A percentile compares a stretch with the other conserved stretches of the same genome.
phyloP scores from a whole-genome alignment of 352 stramenopile species.

The Halophytophthora polymorphica region DNA sequence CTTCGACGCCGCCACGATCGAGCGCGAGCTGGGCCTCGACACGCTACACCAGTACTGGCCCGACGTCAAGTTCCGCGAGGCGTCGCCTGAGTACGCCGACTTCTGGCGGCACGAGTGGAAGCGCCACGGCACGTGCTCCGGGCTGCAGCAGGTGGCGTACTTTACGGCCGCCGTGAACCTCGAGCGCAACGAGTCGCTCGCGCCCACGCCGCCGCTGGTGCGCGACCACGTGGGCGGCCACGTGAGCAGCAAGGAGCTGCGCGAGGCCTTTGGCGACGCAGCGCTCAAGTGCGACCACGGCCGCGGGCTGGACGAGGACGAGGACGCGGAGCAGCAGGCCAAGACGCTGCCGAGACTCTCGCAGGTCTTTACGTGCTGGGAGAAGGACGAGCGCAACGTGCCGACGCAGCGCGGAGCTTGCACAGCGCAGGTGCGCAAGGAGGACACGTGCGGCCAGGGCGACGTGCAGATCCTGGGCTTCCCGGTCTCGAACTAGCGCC shows the following conservation, averaged over 20 bases:
- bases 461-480: slow-evolving; percentile 63
- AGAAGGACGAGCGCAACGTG: slow-evolving; percentile 53
- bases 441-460: slow-evolving; percentile 63
- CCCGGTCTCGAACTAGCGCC: slow-evolving; percentile 18
- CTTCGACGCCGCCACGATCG: slow-evolving; percentile 65
- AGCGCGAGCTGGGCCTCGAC: slow-evolving; percentile 64
- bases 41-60: slow-evolving; percentile 82
- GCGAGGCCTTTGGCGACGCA: slow-evolving; percentile 34
- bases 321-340: slow-evolving; percentile 8
- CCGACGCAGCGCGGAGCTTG: slow-evolving; percentile 55
- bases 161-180: slow-evolving; percentile 82
- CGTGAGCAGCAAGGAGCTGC: slow-evolving; percentile 45
- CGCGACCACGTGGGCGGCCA: slow-evolving; percentile 53
- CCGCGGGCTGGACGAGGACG: not conserved
- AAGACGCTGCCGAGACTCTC: slow-evolving; percentile 44
- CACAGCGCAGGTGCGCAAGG: slow-evolving; percentile 54
- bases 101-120: slow-evolving; percentile 95
- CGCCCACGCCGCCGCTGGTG: slow-evolving; percentile 55
- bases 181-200: slow-evolving; percentile 65
- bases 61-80: slow-evolving; percentile 71
- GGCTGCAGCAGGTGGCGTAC: slow-evolving; percentile 80
- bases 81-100: slow-evolving; percentile 53
- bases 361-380: slow-evolving; percentile 82
- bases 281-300: slow-evolving; percentile 32
- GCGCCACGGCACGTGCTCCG: slow-evolving; percentile 92